Conservation (phyloP, 257 asterid species). For the Solanum ossicruentum region DNA sequence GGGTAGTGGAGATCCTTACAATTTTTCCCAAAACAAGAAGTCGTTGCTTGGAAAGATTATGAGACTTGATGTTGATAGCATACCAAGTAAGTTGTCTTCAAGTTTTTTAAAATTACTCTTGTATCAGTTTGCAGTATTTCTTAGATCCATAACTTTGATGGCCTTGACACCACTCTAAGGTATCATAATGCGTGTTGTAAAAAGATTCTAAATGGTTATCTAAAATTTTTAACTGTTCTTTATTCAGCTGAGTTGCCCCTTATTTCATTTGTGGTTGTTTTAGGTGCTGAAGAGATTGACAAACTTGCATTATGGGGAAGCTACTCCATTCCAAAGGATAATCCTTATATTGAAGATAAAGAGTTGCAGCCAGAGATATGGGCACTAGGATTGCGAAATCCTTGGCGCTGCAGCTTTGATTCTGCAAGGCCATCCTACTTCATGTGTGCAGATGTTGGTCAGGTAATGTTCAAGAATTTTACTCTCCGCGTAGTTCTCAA, state of each 20-base stretch:
- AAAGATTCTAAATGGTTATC: background rate
- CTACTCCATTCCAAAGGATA: conserved; percentile 79
- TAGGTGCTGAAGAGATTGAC: conserved; percentile 46
- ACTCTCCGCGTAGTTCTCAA: background rate
- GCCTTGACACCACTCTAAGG: background rate
- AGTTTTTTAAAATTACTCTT: background rate
- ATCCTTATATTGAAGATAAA: conserved; percentile 47
- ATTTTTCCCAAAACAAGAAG: conserved; percentile 85
- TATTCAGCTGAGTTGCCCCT: background rate
- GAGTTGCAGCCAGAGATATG: conserved; percentile 68
- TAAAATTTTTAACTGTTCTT: background rate
- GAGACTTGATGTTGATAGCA: conserved; percentile 72
- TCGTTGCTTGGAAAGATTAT: conserved; percentile 90
- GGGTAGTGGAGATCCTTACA: conserved; percentile 52
- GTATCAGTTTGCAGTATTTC: background rate
- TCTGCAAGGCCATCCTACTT: conserved; percentile 77
- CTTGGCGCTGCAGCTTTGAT: conserved; percentile 99
- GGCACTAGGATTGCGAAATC: conserved; percentile 83
- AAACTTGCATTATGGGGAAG: conserved; percentile 74
- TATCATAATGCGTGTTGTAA: background rate
- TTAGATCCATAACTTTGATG: background rate
- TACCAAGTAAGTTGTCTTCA: conserved; percentile 53
- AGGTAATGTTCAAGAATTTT: conserved; percentile 30
- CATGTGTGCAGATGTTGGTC: conserved; percentile 73
- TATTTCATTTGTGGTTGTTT: background rate